These are phyloP conservation scores for Leavenworthia alabamica DNA, from an alignment of 345 rosid genomes.

Conservation along the genomic window DNA sequence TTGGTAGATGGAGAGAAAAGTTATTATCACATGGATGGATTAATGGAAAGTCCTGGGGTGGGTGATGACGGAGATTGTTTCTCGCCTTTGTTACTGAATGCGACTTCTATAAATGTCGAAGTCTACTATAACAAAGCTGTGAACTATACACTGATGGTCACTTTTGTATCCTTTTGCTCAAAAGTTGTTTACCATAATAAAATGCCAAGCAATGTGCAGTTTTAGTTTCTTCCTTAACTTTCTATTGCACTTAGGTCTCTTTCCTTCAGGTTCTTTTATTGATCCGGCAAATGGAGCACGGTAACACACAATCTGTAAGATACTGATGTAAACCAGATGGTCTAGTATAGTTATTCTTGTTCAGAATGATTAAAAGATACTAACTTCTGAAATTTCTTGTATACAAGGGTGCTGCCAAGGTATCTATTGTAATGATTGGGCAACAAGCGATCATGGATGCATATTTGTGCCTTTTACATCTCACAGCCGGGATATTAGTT, in stretches of 20 bases:
- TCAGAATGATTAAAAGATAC: neutral
- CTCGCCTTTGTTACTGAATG: conserved; percentile 69
- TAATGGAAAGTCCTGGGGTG: conserved; percentile 86
- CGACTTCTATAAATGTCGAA: conserved; percentile 87
- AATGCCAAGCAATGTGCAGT: conserved; percentile 4
- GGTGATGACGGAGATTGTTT: conserved; percentile 95
- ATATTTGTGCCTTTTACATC: conserved; percentile 92
- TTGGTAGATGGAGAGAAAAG: conserved; percentile 69
- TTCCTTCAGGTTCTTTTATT: conserved; percentile 92
- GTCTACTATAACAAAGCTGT: conserved; percentile 97
- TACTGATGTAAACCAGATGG: neutral
- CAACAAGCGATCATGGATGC: conserved; percentile 99
- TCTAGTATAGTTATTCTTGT: neutral
- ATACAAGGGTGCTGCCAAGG: conserved; percentile 93
- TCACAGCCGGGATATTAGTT: conserved; percentile 91
- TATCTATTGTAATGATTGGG: conserved; percentile 87
- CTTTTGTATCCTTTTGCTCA: conserved; percentile 85
- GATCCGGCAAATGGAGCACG: conserved; percentile 94
- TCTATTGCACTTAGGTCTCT: conserved; percentile 51
- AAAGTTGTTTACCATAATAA: neutral
- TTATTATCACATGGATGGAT: conserved; percentile 77
- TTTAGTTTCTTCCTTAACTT: conserved; percentile 53
- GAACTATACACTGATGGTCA: conserved; percentile 96
- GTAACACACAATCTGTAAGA: conserved; percentile 96
- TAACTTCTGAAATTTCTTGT: conserved; percentile 8